Conservation (phyloP, 2,329 filamentous ascomycete species). For the Cordyceps pruinosa region DNA sequence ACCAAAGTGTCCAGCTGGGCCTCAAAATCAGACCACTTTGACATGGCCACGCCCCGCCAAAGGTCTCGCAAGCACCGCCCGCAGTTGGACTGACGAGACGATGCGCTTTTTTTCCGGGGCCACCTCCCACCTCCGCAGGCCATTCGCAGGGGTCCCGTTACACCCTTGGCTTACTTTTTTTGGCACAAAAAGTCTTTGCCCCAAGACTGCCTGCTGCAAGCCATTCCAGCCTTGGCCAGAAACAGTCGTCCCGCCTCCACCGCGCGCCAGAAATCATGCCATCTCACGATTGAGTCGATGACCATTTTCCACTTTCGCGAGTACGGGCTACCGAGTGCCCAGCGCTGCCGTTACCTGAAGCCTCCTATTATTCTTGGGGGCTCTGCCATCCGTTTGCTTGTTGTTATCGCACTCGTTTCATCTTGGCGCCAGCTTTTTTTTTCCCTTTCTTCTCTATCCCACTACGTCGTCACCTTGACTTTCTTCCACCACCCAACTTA, state of each 20-base stretch:
- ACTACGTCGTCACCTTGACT: background rate
- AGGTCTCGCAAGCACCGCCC: background rate
- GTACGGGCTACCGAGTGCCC: no score
- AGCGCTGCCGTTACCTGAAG: background rate
- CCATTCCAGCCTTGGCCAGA: slow-evolving; percentile 10
- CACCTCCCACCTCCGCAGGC: background rate
- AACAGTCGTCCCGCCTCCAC: slow-evolving; percentile 2
- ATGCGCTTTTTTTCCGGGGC: background rate
- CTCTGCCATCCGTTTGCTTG: background rate
- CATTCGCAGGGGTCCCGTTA: background rate
- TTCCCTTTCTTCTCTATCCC: background rate
- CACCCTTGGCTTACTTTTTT: background rate
- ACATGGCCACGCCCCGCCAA: slow-evolving; percentile 2
- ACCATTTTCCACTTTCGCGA: slow-evolving; percentile 5
- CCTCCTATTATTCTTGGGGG: background rate
- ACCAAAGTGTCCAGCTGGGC: slow-evolving; percentile 8
- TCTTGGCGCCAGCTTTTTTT: background rate
- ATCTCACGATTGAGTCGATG: slow-evolving; percentile 11
- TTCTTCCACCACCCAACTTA: background rate
- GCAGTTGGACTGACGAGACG: background rate
- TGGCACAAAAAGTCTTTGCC: background rate
- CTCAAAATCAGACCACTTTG: slow-evolving; percentile 14
- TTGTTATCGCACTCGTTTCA: background rate
- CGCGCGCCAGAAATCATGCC: slow-evolving; percentile 12
- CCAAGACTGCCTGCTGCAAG: background rate